Base-by-base conservation (phyloP, 2,329 filamentous ascomycete genomes). In the Penicillium psychrosexuale region DNA sequence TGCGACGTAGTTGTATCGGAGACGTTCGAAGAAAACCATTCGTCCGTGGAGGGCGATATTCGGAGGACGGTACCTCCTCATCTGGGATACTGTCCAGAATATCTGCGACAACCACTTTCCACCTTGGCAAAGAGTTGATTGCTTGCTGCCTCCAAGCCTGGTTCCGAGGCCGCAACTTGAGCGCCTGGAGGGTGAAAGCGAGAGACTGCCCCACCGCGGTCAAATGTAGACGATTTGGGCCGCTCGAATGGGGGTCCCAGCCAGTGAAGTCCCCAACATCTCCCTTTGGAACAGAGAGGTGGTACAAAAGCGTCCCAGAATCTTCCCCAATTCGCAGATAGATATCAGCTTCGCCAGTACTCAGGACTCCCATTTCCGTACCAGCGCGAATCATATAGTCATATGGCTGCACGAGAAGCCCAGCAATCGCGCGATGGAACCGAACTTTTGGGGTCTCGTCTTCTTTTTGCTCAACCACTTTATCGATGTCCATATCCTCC, bases 21-120 rank as follows among this genome's bases (percentile, higher is more conserved):
- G 45, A 57, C 38, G 39, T 47, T 38, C 46, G 36, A 40, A 49
- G 27, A 8, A 39, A 39, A 3, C 37, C n/a, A 37, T 47, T 37
- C 33, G 33, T 47, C 22, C 15, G 73, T 8, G 39, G 49, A 17
- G 50, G 55, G 28, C 46, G 50, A 48, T 57, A 57, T 50, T 57
- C 46, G 30, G 55, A 57, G 45, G 45, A 40, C 33, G 45, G 55
- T 9, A 53, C 45, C 37, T 55, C 46, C 15, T 55, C 7, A 8
- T 55, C 34, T 12, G 28, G 34, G 46, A 55, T 48, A 31, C 22
- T 37, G 13, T 11, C 44, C 9, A 27, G 17, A 37, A 47, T 47
- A 47, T 37, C 44, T 12, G 33, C 39, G 17, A 38, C 17, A 36
- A 51, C 37, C n/a, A 47, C 28, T 48, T 55, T 47, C 53, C 40